Base-by-base conservation (phyloP, 345 rosid species). In the Camelina sativa region DNA sequence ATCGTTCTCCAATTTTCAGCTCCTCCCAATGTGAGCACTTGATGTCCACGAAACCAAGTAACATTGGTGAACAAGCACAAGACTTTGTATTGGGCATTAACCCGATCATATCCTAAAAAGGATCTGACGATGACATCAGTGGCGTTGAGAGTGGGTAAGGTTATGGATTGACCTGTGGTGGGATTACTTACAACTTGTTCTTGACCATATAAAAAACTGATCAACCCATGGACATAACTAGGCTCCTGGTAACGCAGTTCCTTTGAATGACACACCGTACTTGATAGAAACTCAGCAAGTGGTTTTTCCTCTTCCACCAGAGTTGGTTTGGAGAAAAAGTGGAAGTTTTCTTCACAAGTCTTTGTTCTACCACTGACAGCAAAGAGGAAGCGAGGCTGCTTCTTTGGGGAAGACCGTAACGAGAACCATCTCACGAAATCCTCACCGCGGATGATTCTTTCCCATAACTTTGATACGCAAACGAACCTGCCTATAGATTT, bases 31-130 rank as follows among this genome's bases (percentile, higher is more conserved):
- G 67, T 44, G 67, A 63, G 23, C 22, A 63, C 54, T 11, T n/a
- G 54, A 23, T 23, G 53, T 0, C 44, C 38, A 43, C 38, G 25
- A 8, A 25, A 25, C 15, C 28, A 28, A 2, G 8, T 43, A 7
- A 9, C 22, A 44, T 22, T 23, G 53, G 54, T 25, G 28, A 25
- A 25, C 53, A 46, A 43, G 23, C 67, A 43, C 53, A 63, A 25
- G 0, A 63, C 67, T 63, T 63, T 44, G 5, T 44, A n/a, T 63
- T 25, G 15, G 5, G 38, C 53, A 43, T 25, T 0, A 38, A 25
- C 6, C 1, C 54, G 67, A 63, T 63, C 67, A 9, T 43, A 63
- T 63, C 40, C 67, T 23, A 25, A n/a, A 63, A 69, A 84, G 72
- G 70, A 69, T 40, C 20, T 22, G 25, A 19, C 2, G 30, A 61